These are phyloP conservation scores for Aplosporella prunicola DNA, from an alignment of 2,329 filamentous ascomycete species.

Conservation along the genomic window DNA sequence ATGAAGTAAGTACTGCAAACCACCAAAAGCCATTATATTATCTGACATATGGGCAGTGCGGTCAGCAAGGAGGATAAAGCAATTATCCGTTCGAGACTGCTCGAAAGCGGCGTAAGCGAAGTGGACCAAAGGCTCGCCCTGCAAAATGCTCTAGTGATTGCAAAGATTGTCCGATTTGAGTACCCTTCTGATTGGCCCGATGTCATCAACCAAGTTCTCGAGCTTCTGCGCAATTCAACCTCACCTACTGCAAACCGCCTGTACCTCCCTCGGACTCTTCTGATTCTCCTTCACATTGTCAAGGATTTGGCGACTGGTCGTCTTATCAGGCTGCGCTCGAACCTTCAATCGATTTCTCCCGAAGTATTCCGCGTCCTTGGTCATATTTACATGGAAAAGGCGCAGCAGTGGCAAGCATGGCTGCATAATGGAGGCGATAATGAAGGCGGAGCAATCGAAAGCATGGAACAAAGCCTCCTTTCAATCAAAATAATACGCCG, in stretches of 20 bases:
- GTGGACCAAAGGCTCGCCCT: conserved; percentile 65
- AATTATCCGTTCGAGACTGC: conserved; percentile 62
- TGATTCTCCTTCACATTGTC: conserved; percentile 73
- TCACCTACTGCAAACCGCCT: conserved; percentile 48
- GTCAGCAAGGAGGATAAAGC: conserved; percentile 63
- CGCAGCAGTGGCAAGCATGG: conserved; percentile 57
- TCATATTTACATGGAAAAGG: conserved; percentile 67
- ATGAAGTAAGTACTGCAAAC: conserved; percentile 45
- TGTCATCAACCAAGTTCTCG: conserved; percentile 32
- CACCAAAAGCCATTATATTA: too few relatives aligned
- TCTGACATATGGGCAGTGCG: conserved; percentile 34
- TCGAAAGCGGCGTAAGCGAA: conserved; percentile 71
- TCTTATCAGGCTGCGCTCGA: conserved; percentile 63
- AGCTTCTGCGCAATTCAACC: conserved; percentile 50
- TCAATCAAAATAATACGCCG: conserved; percentile 73
- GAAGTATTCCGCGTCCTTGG: conserved; percentile 75
- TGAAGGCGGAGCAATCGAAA: conserved; percentile 49
- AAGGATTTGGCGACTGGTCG: conserved; percentile 83
- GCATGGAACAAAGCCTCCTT: conserved; percentile 67
- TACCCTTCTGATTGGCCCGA: conserved; percentile 73
- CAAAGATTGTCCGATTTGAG: conserved; percentile 83
- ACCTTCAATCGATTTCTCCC: conserved; percentile 67
- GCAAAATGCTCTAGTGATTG: conserved; percentile 79
- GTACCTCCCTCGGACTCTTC: conserved; percentile 61
- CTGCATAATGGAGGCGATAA: conserved; percentile 50